Evolutionary conservation across 208 protist genomes (phyloP).

Genomic region (Tetramitus jugosus): DNA sequence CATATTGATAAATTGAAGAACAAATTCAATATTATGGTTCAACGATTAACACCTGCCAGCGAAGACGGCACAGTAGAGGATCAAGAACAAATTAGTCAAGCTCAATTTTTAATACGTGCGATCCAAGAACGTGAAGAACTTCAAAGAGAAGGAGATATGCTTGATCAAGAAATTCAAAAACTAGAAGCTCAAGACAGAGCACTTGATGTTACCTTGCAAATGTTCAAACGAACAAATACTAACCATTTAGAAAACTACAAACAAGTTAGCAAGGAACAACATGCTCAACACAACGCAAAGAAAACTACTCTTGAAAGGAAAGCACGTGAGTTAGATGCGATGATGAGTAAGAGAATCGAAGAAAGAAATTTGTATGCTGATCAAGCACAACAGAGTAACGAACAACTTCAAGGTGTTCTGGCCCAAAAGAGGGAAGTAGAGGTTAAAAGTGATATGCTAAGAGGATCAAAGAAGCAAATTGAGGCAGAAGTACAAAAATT

Average conservation of each 20-base stretch:
- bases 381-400: neutral
- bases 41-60: conserved; percentile 56
- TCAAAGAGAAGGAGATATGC: conserved; percentile 62
- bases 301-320: conserved; percentile 19
- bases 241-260: neutral
- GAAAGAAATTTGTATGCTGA: neutral
- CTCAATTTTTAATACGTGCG: conserved; percentile 63
- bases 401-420: neutral
- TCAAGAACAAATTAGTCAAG: conserved; percentile 56
- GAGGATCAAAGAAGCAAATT: neutral
- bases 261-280: neutral
- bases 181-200: conserved; percentile 62
- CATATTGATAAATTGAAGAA: conserved; percentile 53
- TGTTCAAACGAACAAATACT: conserved; percentile 61
- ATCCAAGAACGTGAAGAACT: conserved; percentile 71
- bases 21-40: conserved; percentile 60
- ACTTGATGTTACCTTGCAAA: conserved; percentile 62
- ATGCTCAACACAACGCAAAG: neutral
- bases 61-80: too few species aligned
- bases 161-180: conserved; percentile 60
- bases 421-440: neutral
- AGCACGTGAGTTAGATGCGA: neutral
- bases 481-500: neutral
- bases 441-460: neutral
- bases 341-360: neutral